Evolutionary conservation across 2,329 filamentous ascomycete genomes (phyloP).

Genomic region (Alternaria ventricosa): DNA sequence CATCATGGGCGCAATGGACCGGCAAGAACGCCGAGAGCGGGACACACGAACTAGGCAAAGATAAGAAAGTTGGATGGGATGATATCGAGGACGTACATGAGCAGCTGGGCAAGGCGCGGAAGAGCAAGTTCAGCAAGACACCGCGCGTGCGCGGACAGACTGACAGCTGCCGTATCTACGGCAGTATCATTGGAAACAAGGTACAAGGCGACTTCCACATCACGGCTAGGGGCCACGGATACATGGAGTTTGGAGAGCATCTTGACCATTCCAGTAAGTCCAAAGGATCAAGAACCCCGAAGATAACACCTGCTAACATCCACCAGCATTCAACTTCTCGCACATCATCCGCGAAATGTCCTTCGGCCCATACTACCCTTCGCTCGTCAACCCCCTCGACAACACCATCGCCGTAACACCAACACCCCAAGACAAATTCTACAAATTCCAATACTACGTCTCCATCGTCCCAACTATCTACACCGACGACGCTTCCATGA

Average conservation of each 20-base stretch:
- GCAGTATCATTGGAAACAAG: constrained; percentile 90
- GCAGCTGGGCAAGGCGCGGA: constrained; percentile 77
- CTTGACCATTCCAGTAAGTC: constrained; percentile 78
- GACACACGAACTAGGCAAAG: constrained; percentile 54
- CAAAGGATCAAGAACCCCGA: not conserved
- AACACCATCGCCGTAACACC: constrained; percentile 88
- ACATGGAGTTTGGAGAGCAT: constrained; percentile 79
- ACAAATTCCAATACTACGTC: constrained; percentile 98
- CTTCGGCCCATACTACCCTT: constrained; percentile 96
- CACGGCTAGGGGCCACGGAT: constrained; percentile 94
- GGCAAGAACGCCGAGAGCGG: constrained; percentile 68
- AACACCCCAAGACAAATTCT: constrained; percentile 75
- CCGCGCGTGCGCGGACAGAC: constrained; percentile 65
- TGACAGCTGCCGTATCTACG: constrained; percentile 88
- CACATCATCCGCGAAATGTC: constrained; percentile 96
- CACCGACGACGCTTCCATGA: constrained; percentile 59
- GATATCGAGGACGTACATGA: constrained; percentile 88
- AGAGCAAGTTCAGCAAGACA: constrained; percentile 73
- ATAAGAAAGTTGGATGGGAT: constrained; percentile 54
- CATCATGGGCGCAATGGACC: constrained; percentile 81
- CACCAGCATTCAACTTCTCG: constrained; percentile 90
- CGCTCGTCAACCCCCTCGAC: constrained; percentile 91
- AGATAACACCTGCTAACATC: constrained; percentile 7
- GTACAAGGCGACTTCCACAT: constrained; percentile 99
- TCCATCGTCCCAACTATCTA: constrained; percentile 95